A percentile compares a stretch with the other conserved stretches of the same genome.
Evolutionary conservation across 2,329 filamentous ascomycete species (phyloP).

Genomic region (Colletotrichum lupini): DNA sequence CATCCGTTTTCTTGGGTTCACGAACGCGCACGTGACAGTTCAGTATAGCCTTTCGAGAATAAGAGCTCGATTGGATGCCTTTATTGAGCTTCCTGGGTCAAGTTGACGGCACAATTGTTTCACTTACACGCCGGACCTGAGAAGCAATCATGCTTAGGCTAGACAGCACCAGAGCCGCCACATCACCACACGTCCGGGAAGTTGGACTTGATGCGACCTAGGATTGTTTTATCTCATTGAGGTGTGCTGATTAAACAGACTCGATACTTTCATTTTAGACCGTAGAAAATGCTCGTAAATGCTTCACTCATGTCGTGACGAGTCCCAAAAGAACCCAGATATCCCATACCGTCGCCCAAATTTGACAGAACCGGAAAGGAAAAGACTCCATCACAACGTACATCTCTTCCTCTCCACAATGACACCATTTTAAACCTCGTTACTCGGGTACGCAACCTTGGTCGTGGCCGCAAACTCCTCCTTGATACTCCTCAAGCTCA

Average conservation of each 20-base stretch:
- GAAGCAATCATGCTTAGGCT: too few species aligned
- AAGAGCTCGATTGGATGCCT: too few species aligned
- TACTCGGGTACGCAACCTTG: conserved; percentile 77
- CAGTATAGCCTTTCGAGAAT: too few species aligned
- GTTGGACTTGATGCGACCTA: neutral
- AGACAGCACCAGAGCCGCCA: too few species aligned
- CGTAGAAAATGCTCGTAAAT: conserved; percentile 2
- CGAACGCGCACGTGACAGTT: conserved; percentile 10
- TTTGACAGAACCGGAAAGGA: neutral
- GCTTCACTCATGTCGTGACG: neutral
- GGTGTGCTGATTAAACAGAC: neutral
- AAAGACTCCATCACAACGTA: conserved; percentile 1
- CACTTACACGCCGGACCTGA: too few species aligned
- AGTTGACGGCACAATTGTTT: too few species aligned
- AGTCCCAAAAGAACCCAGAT: conserved; percentile 4
- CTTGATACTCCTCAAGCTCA: conserved; percentile 76
- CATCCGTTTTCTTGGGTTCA: neutral
- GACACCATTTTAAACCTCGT: conserved; percentile 62
- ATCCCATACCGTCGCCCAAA: conserved; percentile 3
- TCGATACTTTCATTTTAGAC: conserved; percentile 5
- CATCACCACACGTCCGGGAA: neutral
- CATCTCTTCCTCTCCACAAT: neutral
- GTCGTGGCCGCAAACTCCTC: conserved; percentile 77
- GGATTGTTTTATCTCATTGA: neutral
- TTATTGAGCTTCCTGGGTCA: too few species aligned